phyloP scores from a whole-genome alignment of 306 rosid species.

The Betula pendula region DNA sequence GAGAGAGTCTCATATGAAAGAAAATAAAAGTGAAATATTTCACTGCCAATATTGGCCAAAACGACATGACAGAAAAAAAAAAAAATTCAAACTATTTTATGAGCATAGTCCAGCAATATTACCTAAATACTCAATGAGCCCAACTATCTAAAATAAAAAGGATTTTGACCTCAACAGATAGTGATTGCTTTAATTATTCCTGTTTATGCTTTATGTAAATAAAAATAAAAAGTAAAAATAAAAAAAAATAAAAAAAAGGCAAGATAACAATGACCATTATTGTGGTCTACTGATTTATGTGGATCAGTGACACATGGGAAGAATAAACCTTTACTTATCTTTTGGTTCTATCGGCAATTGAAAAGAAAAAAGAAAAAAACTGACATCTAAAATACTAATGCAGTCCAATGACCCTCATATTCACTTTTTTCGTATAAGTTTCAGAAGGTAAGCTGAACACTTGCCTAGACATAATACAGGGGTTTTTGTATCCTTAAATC shows the following conservation, averaged over 20 bases:
- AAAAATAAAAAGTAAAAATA: no score
- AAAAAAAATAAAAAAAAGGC: neutral
- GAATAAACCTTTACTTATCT: no score
- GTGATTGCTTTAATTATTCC: neutral
- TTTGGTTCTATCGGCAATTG: no score
- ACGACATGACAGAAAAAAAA: no score
- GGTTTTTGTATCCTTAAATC: constrained; percentile 89
- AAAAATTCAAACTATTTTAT: no score
- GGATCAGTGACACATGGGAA: no score
- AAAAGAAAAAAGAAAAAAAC: no score
- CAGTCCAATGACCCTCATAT: neutral
- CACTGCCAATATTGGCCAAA: neutral
- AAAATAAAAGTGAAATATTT: no score
- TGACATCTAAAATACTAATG: neutral
- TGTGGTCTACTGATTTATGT: neutral
- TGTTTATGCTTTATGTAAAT: neutral
- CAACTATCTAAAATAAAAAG: no score
- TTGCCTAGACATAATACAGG: constrained; percentile 90
- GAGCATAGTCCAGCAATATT: neutral
- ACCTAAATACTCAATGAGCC: neutral
- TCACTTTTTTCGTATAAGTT: neutral
- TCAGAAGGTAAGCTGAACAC: constrained; percentile 24
- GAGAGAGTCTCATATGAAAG: no score
- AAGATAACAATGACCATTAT: neutral
- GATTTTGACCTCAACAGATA: neutral